A percentile compares a stretch with the other conserved stretches of the same genome.
These are phyloP conservation scores for Ganoderma sinense DNA, from an alignment of 1,284 basidiomycete species.

Conservation along the genomic window DNA sequence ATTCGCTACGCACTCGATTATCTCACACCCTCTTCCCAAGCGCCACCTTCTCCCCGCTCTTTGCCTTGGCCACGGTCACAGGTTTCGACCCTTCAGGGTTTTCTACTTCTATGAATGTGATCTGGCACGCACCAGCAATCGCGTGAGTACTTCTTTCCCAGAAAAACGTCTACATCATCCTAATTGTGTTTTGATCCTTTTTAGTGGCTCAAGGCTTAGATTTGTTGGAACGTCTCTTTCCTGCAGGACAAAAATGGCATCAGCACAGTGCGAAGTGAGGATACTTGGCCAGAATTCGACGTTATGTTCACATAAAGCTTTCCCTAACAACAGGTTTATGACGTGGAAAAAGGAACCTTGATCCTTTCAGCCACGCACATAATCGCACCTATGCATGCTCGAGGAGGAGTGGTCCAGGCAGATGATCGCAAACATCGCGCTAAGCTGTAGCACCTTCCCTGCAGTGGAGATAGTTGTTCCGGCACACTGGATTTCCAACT, in stretches of 20 bases:
- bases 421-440: background rate
- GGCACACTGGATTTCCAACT: background rate
- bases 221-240: slow-evolving; percentile 36
- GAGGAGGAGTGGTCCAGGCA: background rate
- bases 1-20: too few species aligned
- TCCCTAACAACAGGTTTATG: slow-evolving; percentile 32
- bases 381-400: slow-evolving; percentile 24
- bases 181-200: background rate
- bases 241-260: slow-evolving; percentile 27
- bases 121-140: slow-evolving; percentile 35
- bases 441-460: background rate
- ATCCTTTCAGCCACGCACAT: slow-evolving; percentile 37
- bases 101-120: slow-evolving; percentile 36
- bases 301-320: background rate
- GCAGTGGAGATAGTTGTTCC: background rate
- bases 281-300: background rate
- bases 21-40: slow-evolving; percentile 14
- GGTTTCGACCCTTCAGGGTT: slow-evolving; percentile 34
- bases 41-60: slow-evolving; percentile 35
- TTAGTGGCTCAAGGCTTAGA: slow-evolving; percentile 32
- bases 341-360: slow-evolving; percentile 33
- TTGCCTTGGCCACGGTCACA: slow-evolving; percentile 30
- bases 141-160: slow-evolving; percentile 26
- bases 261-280: slow-evolving; percentile 37
- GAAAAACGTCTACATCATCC: too few species aligned